Conservation (phyloP, 306 rosid species). For the Prunus davidiana region DNA sequence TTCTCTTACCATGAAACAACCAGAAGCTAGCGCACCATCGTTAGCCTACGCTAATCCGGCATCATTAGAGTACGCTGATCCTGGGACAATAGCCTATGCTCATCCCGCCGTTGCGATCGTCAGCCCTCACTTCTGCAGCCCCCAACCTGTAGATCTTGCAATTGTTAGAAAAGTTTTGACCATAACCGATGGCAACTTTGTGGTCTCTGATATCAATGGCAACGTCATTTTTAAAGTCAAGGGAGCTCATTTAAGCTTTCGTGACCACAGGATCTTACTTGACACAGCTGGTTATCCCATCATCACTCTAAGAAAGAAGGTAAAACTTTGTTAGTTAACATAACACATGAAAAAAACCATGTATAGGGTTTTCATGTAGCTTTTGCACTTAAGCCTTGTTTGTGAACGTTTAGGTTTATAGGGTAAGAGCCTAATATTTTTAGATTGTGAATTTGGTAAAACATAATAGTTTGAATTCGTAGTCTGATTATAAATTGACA, state of each 20-base stretch:
- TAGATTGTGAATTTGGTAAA: not conserved
- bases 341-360: not conserved
- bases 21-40: not conserved
- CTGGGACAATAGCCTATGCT: not conserved
- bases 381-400: not conserved
- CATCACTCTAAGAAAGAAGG: constrained; percentile 38
- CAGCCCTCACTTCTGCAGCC: constrained; percentile 40
- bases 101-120: constrained; percentile 24
- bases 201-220: constrained; percentile 43
- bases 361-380: not conserved
- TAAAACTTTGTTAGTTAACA: not conserved
- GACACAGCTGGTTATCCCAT: constrained; percentile 46
- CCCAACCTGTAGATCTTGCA: constrained; percentile 35
- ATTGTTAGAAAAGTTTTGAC: constrained; percentile 37
- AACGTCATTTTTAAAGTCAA: constrained; percentile 45
- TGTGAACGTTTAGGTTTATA: no score
- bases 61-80: not conserved
- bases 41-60: not conserved
- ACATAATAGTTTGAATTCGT: not conserved
- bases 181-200: constrained; percentile 32
- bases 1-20: not conserved
- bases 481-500: not conserved
- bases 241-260: constrained; percentile 26
- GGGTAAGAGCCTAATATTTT: not conserved
- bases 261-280: constrained; percentile 34